A percentile compares a stretch with the other conserved stretches of the same genome.
Evolutionary conservation across 1,284 basidiomycete species (phyloP).

Genomic region (Xanthoconium separans): DNA sequence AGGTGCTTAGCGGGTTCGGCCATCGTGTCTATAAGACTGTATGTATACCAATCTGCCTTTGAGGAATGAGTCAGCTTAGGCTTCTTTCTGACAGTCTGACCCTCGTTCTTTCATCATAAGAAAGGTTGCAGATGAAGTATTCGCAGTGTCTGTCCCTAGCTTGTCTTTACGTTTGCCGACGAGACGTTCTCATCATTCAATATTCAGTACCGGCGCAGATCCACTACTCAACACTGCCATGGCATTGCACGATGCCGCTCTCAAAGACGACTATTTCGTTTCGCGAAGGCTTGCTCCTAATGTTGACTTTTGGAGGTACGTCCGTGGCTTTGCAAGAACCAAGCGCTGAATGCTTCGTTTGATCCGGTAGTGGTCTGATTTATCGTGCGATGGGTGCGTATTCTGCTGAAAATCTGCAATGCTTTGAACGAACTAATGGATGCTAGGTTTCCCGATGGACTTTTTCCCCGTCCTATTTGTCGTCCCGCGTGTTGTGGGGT

Average conservation of each 20-base stretch:
- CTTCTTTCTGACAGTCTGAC: constrained; percentile 58
- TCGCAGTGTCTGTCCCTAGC: constrained; percentile 58
- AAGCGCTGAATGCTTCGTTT: background rate
- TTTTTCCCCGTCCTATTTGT: constrained; percentile 91
- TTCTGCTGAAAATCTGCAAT: background rate
- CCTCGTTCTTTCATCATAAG: constrained; percentile 86
- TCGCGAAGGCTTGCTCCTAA: constrained; percentile 76
- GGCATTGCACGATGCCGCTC: constrained; percentile 81
- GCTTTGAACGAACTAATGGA: background rate
- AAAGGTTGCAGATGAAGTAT: constrained; percentile 85
- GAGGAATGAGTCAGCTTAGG: background rate
- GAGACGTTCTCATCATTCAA: constrained; percentile 34
- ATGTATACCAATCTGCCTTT: constrained; percentile 23
- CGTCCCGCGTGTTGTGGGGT: constrained; percentile 85
- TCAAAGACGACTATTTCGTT: constrained; percentile 86
- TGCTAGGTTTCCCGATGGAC: constrained; percentile 79
- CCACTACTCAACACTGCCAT: constrained; percentile 84
- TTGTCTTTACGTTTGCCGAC: background rate
- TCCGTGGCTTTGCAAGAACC: background rate
- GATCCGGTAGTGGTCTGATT: constrained; percentile 64
- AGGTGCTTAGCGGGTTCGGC: constrained; percentile 83
- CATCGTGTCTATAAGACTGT: constrained; percentile 86
- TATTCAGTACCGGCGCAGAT: constrained; percentile 80
- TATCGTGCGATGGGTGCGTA: constrained; percentile 82
- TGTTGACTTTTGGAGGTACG: constrained; percentile 74